Evolutionary conservation across 129 eudicot species (phyloP), one percentile per base, ranked within the genome.

Genomic region (Lactuca saligna): DNA sequence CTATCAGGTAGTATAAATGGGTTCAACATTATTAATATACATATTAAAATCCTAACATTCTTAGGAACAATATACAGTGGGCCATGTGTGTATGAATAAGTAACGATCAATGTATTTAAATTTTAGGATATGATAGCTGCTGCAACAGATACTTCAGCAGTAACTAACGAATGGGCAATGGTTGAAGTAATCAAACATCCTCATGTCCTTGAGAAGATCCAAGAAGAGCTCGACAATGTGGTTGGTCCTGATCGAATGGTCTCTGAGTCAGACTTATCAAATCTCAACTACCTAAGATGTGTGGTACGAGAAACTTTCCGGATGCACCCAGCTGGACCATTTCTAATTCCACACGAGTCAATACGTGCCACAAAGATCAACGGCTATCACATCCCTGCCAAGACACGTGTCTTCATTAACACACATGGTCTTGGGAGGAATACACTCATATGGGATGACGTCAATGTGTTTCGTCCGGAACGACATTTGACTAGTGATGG

Each of bases 151-250:
- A 94, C 99, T 7, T 89, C 99, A 6, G 93, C 97, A 0, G 97
- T 94, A 72, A 94, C 99, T 16, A 94, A 85, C 38, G 97, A 89
- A 77, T 94, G 99, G 97, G 99, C 96, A 20, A 85, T 94, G 96
- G 79, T 85, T 0, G 97, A 89, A 79, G 96, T 94, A 29, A 89
- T 90, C 74, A 94, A 87, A 66, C 87, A 94, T 56, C 99, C 99
- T 6, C 82, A 32, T 11, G 96, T 94, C 77, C 87, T 94, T 39
- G 71, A 15, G 25, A 85, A 78, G 72, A 82, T 90, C 69, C 99
- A 94, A 69, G 68, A 82, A 57, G 99, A 94, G 72, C 96, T 94
- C 4, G 99, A 94, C 66, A 16, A 32, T 8, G 86, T 87, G 4
- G 93, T 94, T 8, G 99, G 99, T 15, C 79, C 51, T 3, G 14